Conservation (phyloP, 208 protist genomes). For the Phytomonas sp. region DNA sequence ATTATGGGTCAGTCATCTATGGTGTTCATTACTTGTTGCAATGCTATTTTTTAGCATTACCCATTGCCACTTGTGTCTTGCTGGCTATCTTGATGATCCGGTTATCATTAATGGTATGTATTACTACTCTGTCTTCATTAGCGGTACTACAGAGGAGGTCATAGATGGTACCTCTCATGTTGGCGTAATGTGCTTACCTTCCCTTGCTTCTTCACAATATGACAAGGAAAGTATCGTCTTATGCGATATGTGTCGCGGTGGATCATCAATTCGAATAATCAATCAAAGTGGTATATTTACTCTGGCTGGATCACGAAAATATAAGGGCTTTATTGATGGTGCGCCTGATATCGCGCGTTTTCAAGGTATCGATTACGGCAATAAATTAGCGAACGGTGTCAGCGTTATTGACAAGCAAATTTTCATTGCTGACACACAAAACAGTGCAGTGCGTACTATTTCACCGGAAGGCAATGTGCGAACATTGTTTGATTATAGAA, state of each 20-base stretch:
- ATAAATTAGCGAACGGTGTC: conserved; percentile 17
- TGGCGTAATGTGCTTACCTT: conserved; percentile 32
- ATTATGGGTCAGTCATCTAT: background rate
- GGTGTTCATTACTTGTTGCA: background rate
- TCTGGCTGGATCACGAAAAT: conserved; percentile 28
- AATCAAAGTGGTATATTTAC: conserved; percentile 26
- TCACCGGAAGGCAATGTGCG: conserved; percentile 14
- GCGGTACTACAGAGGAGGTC: conserved; percentile 3
- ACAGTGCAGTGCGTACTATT: conserved; percentile 47
- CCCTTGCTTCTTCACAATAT: conserved; percentile 15
- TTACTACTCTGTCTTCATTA: conserved; percentile 25
- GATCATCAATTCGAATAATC: conserved; percentile 37
- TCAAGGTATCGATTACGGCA: conserved; percentile 14
- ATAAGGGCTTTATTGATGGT: conserved; percentile 24
- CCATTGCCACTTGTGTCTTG: background rate
- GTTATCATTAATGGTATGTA: conserved; percentile 4
- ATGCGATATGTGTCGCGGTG: conserved; percentile 36
- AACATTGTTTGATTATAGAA: conserved; percentile 15
- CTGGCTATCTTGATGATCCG: background rate
- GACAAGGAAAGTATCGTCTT: conserved; percentile 23
- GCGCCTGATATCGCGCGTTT: conserved; percentile 19
- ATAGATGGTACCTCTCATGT: conserved; percentile 35
- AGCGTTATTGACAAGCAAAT: conserved; percentile 13
- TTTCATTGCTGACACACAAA: conserved; percentile 48
- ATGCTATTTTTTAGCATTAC: background rate